Evolutionary conservation across 2,329 filamentous ascomycete species (phyloP).

Genomic region (Pseudopyricularia cyperi): DNA sequence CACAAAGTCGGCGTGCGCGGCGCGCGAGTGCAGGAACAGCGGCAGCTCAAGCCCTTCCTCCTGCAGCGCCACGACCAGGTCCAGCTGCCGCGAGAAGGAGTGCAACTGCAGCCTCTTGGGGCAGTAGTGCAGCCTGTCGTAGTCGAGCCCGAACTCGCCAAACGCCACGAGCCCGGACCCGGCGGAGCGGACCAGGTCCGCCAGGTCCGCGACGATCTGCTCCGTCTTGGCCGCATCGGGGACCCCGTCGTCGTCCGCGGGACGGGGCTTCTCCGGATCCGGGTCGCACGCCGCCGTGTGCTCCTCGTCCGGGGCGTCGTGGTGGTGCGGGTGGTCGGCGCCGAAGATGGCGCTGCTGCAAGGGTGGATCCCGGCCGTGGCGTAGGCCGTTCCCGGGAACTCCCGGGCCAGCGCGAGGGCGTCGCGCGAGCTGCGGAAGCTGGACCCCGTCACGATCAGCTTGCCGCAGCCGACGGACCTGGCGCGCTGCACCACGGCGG

Average conservation of each 20-base stretch:
- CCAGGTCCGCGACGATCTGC: conserved; percentile 46
- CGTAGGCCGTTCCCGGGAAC: conserved; percentile 71
- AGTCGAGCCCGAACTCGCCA: conserved; percentile 93
- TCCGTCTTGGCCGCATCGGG: conserved; percentile 28
- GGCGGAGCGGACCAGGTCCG: conserved; percentile 43
- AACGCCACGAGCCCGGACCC: conserved; percentile 57
- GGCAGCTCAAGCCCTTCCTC: conserved; percentile 37
- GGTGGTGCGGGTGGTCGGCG: conserved; percentile 27
- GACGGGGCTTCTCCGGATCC: conserved; percentile 31
- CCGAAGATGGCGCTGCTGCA: conserved; percentile 76
- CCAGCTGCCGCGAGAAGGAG: conserved; percentile 73
- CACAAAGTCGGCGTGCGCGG: conserved; percentile 77
- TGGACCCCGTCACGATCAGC: conserved; percentile 87
- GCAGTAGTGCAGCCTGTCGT: conserved; percentile 79
- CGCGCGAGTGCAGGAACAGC: conserved; percentile 83
- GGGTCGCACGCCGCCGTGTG: conserved; percentile 41
- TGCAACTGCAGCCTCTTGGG: conserved; percentile 67
- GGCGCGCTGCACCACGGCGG: conserved; percentile 67
- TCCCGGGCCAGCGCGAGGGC: conserved; percentile 61
- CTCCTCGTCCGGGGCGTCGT: conserved; percentile 29
- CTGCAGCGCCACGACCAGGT: conserved; percentile 55
- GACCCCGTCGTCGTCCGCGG: conserved; percentile 27
- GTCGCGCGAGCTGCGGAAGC: conserved; percentile 62
- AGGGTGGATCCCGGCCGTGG: conserved; percentile 87
- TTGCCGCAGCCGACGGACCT: conserved; percentile 70